These are phyloP conservation scores for Alternaria triticina DNA, from an alignment of 2,329 filamentous ascomycete genomes.

Conservation along the genomic window DNA sequence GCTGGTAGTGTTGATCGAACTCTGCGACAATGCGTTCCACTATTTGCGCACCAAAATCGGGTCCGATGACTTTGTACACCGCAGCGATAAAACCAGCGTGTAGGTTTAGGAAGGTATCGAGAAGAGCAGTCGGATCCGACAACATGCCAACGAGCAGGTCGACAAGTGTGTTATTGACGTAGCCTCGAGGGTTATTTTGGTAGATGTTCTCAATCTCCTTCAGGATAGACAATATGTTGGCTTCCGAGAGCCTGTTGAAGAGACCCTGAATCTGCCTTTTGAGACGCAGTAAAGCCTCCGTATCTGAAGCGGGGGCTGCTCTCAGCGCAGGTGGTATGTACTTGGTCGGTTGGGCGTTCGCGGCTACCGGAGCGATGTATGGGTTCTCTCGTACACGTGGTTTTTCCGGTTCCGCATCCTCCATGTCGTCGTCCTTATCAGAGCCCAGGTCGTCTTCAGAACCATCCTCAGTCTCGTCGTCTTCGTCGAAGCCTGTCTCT, in stretches of 20 bases:
- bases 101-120: slow-evolving; percentile 89
- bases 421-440: slow-evolving; percentile 34
- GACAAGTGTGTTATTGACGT: slow-evolving; percentile 81
- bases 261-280: slow-evolving; percentile 84
- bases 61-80: slow-evolving; percentile 84
- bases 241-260: slow-evolving; percentile 90
- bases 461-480: slow-evolving; percentile 30
- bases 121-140: slow-evolving; percentile 76
- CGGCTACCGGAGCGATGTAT: slow-evolving; percentile 74
- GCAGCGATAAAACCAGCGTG: slow-evolving; percentile 89
- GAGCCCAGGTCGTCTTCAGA: slow-evolving; percentile 42
- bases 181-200: slow-evolving; percentile 80
- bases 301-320: slow-evolving; percentile 66
- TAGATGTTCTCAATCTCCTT: slow-evolving; percentile 84
- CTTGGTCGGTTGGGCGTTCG: slow-evolving; percentile 62
- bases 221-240: slow-evolving; percentile 85
- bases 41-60: slow-evolving; percentile 87
- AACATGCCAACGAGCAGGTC: slow-evolving; percentile 80
- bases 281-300: slow-evolving; percentile 71
- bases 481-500: slow-evolving; percentile 23
- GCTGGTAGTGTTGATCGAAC: slow-evolving; percentile 71
- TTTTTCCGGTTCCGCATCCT: slow-evolving; percentile 42
- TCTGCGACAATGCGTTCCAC: slow-evolving; percentile 78
- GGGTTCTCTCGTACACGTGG: slow-evolving; percentile 76
- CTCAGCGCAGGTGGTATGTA: slow-evolving; percentile 90